Evolutionary conservation across 2,329 filamentous ascomycete species (phyloP).

Genomic region (Scopulariopsis brevicaulis): DNA sequence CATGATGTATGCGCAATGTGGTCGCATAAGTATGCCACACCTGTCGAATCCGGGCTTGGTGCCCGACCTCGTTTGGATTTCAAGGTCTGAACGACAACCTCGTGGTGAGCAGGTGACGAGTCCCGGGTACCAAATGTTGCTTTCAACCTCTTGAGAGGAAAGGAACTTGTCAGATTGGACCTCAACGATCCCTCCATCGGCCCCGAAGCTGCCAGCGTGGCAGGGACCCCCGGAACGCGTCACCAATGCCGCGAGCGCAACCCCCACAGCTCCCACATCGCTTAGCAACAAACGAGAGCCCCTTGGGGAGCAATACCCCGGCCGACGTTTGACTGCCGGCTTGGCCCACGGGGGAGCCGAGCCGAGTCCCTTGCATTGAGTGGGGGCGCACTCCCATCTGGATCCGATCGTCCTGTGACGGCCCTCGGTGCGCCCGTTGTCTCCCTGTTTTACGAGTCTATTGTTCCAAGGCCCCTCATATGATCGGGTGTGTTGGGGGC

Average conservation of each 20-base stretch:
- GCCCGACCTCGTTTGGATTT: neutral
- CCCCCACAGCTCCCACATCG: neutral
- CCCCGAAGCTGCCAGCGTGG: neutral
- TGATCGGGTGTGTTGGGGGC: neutral
- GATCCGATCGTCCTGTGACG: neutral
- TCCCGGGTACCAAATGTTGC: neutral
- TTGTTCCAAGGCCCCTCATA: neutral
- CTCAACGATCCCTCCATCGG: neutral
- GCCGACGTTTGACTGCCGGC: neutral
- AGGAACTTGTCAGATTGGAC: neutral
- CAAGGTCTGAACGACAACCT: neutral
- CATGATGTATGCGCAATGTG: neutral
- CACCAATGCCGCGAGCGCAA: neutral
- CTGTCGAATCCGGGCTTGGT: neutral
- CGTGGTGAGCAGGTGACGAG: neutral
- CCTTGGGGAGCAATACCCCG: neutral
- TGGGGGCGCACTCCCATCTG: neutral
- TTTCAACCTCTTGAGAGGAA: neutral
- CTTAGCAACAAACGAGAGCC: neutral
- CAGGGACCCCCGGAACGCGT: neutral
- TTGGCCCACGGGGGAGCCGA: neutral
- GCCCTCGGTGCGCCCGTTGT: neutral
- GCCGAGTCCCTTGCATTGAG: neutral
- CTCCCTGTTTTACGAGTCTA: neutral
- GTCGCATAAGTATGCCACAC: neutral